Conservation (phyloP, 768 basidiomycete species). For the Polyporus arcularius region DNA sequence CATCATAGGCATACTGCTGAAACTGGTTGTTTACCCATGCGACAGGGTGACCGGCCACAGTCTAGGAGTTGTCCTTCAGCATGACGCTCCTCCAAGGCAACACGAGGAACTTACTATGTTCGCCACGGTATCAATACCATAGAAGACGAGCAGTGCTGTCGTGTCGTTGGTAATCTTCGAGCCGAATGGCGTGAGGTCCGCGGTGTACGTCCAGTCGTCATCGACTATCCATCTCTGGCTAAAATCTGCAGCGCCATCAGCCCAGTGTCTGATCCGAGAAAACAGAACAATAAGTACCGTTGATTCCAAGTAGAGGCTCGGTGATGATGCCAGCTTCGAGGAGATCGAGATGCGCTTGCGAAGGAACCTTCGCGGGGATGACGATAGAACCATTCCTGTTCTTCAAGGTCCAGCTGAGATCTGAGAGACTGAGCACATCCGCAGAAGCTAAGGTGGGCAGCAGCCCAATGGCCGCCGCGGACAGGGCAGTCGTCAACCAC, state of each 20-base stretch:
- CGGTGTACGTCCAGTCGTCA: slow-evolving; percentile 63
- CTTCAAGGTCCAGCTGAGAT: slow-evolving; percentile 52
- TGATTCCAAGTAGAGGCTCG: slow-evolving; percentile 53
- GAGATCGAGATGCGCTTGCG: slow-evolving; percentile 57
- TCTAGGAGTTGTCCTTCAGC: slow-evolving; percentile 33
- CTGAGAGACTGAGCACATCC: slow-evolving; percentile 42
- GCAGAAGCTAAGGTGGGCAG: slow-evolving; percentile 15
- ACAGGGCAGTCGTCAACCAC: neutral
- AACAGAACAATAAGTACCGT: slow-evolving; percentile 39
- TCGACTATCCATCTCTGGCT: slow-evolving; percentile 56
- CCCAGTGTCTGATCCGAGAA: neutral
- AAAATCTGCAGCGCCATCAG: slow-evolving; percentile 40
- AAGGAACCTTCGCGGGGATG: slow-evolving; percentile 53
- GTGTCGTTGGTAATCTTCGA: slow-evolving; percentile 26
- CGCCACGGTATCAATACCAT: slow-evolving; percentile 59
- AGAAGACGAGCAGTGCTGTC: slow-evolving; percentile 46
- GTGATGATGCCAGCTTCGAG: slow-evolving; percentile 52
- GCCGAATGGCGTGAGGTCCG: slow-evolving; percentile 49
- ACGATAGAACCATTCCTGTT: slow-evolving; percentile 56
- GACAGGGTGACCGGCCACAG: slow-evolving; percentile 49
- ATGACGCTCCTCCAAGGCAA: neutral
- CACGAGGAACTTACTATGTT: slow-evolving; percentile 45
- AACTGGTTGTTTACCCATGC: slow-evolving; percentile 63
- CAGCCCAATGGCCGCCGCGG: slow-evolving; percentile 1
- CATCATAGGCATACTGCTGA: slow-evolving; percentile 54